Base-by-base conservation (phyloP, 441 rosid species). In the Euphorbia celastroides region DNA sequence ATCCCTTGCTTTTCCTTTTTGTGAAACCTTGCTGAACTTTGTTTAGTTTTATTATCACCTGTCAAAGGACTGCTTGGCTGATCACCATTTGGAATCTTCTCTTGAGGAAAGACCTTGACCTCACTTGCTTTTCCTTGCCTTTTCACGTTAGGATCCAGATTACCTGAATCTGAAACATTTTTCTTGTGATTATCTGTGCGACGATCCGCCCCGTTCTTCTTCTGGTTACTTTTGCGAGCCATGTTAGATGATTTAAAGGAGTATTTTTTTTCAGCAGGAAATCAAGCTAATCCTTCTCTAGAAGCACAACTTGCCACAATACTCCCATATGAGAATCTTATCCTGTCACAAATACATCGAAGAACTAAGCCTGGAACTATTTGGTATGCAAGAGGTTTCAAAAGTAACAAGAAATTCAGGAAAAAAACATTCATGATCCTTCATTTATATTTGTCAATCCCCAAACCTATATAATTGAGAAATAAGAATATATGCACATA, bases 221-320 rank as follows among this genome's bases (percentile, higher is more conserved):
- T 97, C 26, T 87, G 91, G 72, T 78, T 93, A 67, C 92, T 83
- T 81, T 86, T 88, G 44, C 96, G 88, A 76, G 97, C 96, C 99
- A 93, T 93, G 44, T 14, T 27, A 55, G 46, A 55, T 61, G 12
- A 32, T 62, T 26, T 34, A 46, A 2, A 17, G 22, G 55, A 23
- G 23, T n/a, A 36, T 34, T 72, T 32, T 62, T 32, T 34, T 61
- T 57, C 41, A 65, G 59, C 51, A 65, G 44, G 27, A 62, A 64
- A 27, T 63, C 44, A 77, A 71, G 46, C 68, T 31, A 80, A 71
- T 59, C 60, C 72, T 64, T 77, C 69, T 61, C 63, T 60, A 73
- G 56, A 65, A 60, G 65, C 57, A 57, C 38, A 31, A 20, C 56
- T 42, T 14, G 75, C 59, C 56, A 59, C 59, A 73, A 54, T 69